phyloP scores from a whole-genome alignment of 371 early-diverging fungal species.

The Mortierella sp. region DNA sequence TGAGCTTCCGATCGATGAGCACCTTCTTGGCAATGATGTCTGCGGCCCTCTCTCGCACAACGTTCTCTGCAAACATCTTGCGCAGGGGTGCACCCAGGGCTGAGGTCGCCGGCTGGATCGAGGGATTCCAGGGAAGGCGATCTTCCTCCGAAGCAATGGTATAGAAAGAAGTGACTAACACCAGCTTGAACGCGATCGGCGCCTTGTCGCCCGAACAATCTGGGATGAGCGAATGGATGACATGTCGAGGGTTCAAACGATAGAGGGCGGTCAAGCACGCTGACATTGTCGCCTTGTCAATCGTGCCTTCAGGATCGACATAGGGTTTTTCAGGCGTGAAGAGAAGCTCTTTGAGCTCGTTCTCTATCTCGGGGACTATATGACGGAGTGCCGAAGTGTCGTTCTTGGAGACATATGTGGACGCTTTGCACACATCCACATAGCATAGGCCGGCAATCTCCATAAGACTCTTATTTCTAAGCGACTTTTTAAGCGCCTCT shows the following conservation, averaged over 20 bases:
- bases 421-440: conserved; percentile 85
- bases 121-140: conserved; percentile 80
- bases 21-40: conserved; percentile 36
- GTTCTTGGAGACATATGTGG: conserved; percentile 73
- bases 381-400: conserved; percentile 74
- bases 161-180: conserved; percentile 81
- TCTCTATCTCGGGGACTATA: conserved; percentile 80
- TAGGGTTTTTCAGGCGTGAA: conserved; percentile 72
- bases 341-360: conserved; percentile 76
- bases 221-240: conserved; percentile 75
- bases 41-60: conserved; percentile 56
- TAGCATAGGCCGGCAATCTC: conserved; percentile 84
- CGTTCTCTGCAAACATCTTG: conserved; percentile 72
- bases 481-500: conserved; percentile 71
- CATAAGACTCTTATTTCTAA: conserved; percentile 69
- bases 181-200: conserved; percentile 77
- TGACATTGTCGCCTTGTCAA: conserved; percentile 73
- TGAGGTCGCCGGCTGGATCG: conserved; percentile 72
- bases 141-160: conserved; percentile 78
- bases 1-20: conserved; percentile 38
- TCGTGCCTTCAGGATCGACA: conserved; percentile 65
- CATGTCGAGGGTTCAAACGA: conserved; percentile 76
- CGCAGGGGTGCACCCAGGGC: conserved; percentile 77
- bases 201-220: conserved; percentile 75
- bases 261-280: conserved; percentile 83